Evolutionary conservation across 768 basidiomycete genomes (phyloP), one percentile per base, ranked within the genome.

Genomic region (Termitomyces sp.): DNA sequence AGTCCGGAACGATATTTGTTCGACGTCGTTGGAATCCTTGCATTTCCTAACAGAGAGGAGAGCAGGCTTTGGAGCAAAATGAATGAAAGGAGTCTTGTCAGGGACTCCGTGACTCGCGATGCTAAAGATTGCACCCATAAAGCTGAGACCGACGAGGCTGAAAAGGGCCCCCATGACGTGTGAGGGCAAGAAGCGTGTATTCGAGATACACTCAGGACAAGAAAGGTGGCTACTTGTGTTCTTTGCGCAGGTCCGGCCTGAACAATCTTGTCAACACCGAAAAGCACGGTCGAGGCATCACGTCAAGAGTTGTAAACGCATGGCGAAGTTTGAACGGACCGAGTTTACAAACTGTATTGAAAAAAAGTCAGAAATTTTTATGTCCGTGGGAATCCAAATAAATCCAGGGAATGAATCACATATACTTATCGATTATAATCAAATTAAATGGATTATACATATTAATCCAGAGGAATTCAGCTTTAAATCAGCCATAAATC

Each of bases 21-120:
- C 74, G 20, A 69, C 60, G 36, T 72, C 70, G n/a, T 64, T 63
- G 16, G 67, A 63, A 13, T 68, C 69, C 30, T 72, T 65, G 37
- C 61, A 52, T 44, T 70, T 74, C 62, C 66, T 73, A 43, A 78
- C 72, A 4, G 62, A 26, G 8, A 83, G 54, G 1, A 68, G 47
- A 45, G 72, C 71, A 10, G 80, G 77, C 34, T 76, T 72, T 9
- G 69, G 54, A 13, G 75, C 63, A 48, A 81, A 82, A 62, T 76
- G 75, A 45, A 80, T 59, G 45, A 66, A 65, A 43, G 71, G 71
- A 3, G 65, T 50, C 43, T 62, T 62, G 47, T 64, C 64, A 10
- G 68, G 59, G 14, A 57, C n/a, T 32, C 58, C 64, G 34, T 60
- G 48, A 22, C 57, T 64, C 34, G 60, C 57, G 10, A 64, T 20